Evolutionary conservation across 495 filamentous ascomycete species (phyloP), one percentile per base, ranked within the genome.

Genomic region (Margaritispora aquatica): DNA sequence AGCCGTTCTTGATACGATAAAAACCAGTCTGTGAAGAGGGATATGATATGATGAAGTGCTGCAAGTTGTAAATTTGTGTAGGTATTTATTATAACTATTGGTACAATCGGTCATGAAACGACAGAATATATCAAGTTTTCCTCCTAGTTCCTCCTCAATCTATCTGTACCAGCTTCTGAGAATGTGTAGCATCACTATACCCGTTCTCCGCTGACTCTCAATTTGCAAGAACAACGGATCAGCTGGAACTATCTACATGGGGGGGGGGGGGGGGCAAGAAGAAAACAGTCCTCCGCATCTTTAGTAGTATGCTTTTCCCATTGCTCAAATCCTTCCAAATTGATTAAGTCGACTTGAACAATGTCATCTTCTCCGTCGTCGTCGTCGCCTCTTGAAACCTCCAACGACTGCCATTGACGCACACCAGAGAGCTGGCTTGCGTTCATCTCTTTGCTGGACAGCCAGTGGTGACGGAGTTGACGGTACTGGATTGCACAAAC

Each of bases 251-350:
- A 34, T 34, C 29, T 34, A 13, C 29, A 34, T 5, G 13, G 29
- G 29, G 13, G 13, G 29, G 5, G 13, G 13, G 84, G 13, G 29
- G 29, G 13, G 13, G 29, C 13, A 34, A 34, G 84, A 29, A 85
- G 62, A 54, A 77, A 71, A 51, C 79, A 76, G 61, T 85, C 81
- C 44, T 83, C 29, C 29, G 29, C 78, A 52, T 52, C 49, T n/a
- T 23, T 52, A 24, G 24, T 27, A 10, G 20, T 24, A 17, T 52
- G 15, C 26, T 55, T 41, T 20, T 55, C 26, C 53, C 31, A 34
- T 5, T 41, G 26, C 41, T 44, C 53, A 36, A 55, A 8, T n/a
- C 31, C 26, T 9, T 41, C 20, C 31, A 55, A 21, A 20, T 55
- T 26, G 19, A 44, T 55, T 44, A 41, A 11, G 3, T 55, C 53